A percentile compares a stretch with the other conserved stretches of the same genome.
phyloP scores from a whole-genome alignment of 129 eudicot species.

The Artemisia argyi region DNA sequence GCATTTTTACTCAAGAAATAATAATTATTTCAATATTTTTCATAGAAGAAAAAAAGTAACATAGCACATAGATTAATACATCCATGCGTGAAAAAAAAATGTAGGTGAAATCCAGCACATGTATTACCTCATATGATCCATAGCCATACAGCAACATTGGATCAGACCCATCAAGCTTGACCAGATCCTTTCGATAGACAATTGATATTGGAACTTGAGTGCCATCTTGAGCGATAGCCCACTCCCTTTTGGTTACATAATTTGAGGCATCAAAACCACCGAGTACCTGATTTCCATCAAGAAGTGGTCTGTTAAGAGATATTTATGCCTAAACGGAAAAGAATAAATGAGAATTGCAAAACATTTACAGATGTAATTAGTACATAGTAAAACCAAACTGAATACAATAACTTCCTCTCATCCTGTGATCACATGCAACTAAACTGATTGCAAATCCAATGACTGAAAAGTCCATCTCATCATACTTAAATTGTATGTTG shows the following conservation, averaged over 20 bases:
- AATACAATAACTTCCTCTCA: too few relatives aligned
- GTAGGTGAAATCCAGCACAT: constrained; percentile 7
- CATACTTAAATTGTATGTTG: too few relatives aligned
- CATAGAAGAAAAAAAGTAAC: background rate
- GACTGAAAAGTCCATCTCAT: too few relatives aligned
- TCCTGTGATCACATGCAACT: too few relatives aligned
- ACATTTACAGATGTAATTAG: too few relatives aligned
- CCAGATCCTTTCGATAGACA: constrained; percentile 71
- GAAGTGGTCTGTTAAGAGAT: constrained; percentile 6
- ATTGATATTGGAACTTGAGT: constrained; percentile 85
- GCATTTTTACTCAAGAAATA: background rate
- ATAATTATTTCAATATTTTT: background rate
- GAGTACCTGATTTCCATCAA: constrained; percentile 59
- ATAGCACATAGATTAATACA: background rate
- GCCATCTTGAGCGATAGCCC: constrained; percentile 92
- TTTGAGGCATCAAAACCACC: constrained; percentile 90
- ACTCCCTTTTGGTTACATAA: constrained; percentile 80
- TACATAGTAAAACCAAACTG: too few relatives aligned
- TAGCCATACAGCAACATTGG: constrained; percentile 86
- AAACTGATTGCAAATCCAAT: too few relatives aligned
- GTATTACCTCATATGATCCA: constrained; percentile 95
- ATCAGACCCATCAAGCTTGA: constrained; percentile 90
- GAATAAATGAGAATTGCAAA: background rate
- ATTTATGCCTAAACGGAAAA: constrained; percentile 1
- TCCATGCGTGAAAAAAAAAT: background rate